These are phyloP conservation scores for Balamuthia mandrillaris DNA, from an alignment of 208 protist species.

Conservation along the genomic window DNA sequence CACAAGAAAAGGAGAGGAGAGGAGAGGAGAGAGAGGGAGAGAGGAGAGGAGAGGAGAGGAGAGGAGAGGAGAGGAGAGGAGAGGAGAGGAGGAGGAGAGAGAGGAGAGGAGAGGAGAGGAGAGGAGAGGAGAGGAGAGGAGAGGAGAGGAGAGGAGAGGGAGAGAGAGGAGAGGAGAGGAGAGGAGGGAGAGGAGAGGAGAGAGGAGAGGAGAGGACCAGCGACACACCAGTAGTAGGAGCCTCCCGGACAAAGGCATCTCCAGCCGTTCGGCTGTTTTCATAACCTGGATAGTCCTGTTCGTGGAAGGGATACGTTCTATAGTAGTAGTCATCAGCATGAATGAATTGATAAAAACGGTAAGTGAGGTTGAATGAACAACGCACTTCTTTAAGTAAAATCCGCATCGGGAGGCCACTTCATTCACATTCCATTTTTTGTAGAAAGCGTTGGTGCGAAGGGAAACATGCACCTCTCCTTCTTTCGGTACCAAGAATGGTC, in stretches of 20 bases:
- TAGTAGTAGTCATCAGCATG: not conserved
- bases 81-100: too few relatives aligned
- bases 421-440: not conserved
- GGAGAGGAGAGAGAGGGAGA: too few relatives aligned
- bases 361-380: not conserved
- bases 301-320: not conserved
- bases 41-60: too few relatives aligned
- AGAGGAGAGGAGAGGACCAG: too few relatives aligned
- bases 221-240: not conserved
- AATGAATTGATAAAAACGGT: not conserved
- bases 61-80: too few relatives aligned
- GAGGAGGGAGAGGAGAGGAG: too few relatives aligned
- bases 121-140: too few relatives aligned
- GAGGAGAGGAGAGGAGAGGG: too few relatives aligned
- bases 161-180: too few relatives aligned
- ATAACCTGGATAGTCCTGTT: not conserved
- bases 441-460: not conserved
- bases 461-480: not conserved
- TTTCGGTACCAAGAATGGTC: not conserved
- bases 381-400: not conserved
- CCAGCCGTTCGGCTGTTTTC: not conserved
- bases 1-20: too few relatives aligned
- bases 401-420: not conserved
- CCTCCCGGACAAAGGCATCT: not conserved
- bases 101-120: too few relatives aligned